Percentiles rank a stretch among this genome's conserved stretches.
Conservation (phyloP, 2,329 filamentous ascomycete genomes). For the Venturia asperata region DNA sequence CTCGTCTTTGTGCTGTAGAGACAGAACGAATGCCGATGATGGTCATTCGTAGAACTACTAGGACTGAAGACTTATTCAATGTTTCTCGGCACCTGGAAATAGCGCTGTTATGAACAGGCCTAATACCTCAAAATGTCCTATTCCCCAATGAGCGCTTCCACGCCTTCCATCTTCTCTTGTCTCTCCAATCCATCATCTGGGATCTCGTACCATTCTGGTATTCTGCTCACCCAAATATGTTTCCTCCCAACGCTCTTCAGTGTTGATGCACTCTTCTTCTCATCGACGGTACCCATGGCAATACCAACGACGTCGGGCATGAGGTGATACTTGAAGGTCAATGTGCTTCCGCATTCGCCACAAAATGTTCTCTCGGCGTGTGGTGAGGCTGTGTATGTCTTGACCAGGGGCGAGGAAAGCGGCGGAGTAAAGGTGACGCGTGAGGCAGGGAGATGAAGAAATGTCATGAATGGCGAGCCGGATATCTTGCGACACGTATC, state of each 20-base stretch:
- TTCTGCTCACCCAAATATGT: slow-evolving; percentile 1
- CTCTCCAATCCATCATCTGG: slow-evolving; percentile 14
- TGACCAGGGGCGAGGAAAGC: not conserved
- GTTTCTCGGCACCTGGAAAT: too few relatives aligned
- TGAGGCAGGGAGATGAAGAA: slow-evolving; percentile 32
- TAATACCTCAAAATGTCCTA: not conserved
- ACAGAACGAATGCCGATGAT: too few relatives aligned
- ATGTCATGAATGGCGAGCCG: slow-evolving; percentile 41
- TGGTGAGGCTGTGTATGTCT: slow-evolving; percentile 2
- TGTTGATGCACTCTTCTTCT: not conserved
- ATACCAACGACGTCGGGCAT: not conserved
- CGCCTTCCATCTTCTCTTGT: not conserved
- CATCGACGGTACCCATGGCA: slow-evolving; percentile 9
- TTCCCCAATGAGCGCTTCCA: not conserved
- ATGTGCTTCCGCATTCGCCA: slow-evolving; percentile 1
- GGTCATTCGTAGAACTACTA: not conserved
- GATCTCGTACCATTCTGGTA: slow-evolving; percentile 6
- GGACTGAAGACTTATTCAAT: too few relatives aligned
- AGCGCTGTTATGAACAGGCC: too few relatives aligned
- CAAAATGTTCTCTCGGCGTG: slow-evolving; percentile 14
- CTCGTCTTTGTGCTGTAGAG: too few relatives aligned
- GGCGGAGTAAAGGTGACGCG: slow-evolving; percentile 32
- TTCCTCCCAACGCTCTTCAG: not conserved
- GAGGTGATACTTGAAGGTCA: slow-evolving; percentile 4
- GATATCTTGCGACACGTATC: slow-evolving; percentile 43